Evolutionary conservation across 169 alveolate genomes (phyloP), one percentile per base, ranked within the genome.

Genomic region (Plasmodium fragile): DNA sequence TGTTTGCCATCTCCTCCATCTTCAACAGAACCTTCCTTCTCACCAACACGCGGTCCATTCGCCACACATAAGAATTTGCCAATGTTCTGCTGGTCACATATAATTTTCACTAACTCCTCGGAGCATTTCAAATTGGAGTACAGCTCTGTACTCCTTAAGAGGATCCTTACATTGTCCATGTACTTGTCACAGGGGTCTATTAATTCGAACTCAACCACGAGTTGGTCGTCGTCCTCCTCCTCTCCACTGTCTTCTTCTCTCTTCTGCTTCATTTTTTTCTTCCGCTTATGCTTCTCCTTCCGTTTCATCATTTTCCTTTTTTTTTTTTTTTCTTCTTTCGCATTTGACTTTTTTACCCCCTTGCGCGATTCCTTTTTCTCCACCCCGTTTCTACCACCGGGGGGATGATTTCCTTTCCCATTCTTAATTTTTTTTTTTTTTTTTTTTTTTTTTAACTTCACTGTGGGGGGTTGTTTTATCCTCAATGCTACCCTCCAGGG

Each of bases 51-150:
- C 59, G 22, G 25, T n/a, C 72, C 84, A 65, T 55, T 78, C 82
- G 81, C 18, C 3, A 77, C 32, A 25, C 89, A 30, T 0, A 91
- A 11, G 43, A 91, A 71, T 25, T 91, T 91, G 0, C 94, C 94
- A 13, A 91, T 70, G 39, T 91, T 91, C 73, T 91, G 94, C 34
- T 91, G 94, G 28, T 91, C 94, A 53, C 94, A 91, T 65, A 91
- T 91, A 5, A 91, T 49, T 72, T 34, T 69, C 45, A 71, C 22
- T 49, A 91, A 49, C 13, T 91, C 28, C 18, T 80, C 87, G 36
- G 78, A 70, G 41, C 91, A 91, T 25, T 65, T 79, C 36, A 91
- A 4, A 91, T 49, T 71, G 32, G 32, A 36, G 71, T 41, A 91
- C 4, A 91, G 41, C 65, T 91, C 92, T 0, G 81, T 65, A 22